Evolutionary conservation across 148 eudicot genomes (phyloP).

Genomic region (Simmondsia chinensis): DNA sequence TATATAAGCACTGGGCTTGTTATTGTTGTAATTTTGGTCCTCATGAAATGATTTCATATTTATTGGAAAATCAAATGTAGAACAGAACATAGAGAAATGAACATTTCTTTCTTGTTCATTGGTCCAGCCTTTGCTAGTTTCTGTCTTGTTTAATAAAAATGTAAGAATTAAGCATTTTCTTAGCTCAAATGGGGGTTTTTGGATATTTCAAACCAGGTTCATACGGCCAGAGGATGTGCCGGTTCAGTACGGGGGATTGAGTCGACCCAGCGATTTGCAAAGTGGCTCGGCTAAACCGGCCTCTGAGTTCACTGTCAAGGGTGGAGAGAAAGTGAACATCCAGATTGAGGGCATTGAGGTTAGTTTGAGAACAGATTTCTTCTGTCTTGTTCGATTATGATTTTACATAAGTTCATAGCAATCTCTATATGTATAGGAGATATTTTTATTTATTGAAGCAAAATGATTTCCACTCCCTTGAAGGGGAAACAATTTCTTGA

Average conservation of each 20-base stretch:
- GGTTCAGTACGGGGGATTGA: conserved; percentile 88
- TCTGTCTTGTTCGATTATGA: background rate
- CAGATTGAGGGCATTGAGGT: conserved; percentile 99
- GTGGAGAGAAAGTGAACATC: conserved; percentile 88
- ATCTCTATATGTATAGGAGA: conserved; percentile 5
- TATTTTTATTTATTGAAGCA: no score
- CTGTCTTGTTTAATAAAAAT: no score
- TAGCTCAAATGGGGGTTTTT: background rate
- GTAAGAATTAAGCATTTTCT: no score
- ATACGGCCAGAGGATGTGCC: conserved; percentile 89
- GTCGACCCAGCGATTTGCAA: conserved; percentile 58
- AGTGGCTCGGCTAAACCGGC: conserved; percentile 89
- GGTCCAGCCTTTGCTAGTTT: no score
- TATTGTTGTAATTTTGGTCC: no score
- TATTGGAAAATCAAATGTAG: no score
- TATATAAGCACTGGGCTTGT: no score
- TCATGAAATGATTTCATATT: no score
- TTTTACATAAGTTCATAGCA: background rate
- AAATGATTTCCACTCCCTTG: no score
- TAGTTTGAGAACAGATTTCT: conserved; percentile 1
- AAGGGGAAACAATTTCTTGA: no score
- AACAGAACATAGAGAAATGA: no score
- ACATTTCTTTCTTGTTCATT: no score
- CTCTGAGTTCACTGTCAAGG: conserved; percentile 84
- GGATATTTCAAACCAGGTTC: conserved; percentile 28